Base-by-base conservation (phyloP, 179 eudicot genomes). In the Vitellaria paradoxa region DNA sequence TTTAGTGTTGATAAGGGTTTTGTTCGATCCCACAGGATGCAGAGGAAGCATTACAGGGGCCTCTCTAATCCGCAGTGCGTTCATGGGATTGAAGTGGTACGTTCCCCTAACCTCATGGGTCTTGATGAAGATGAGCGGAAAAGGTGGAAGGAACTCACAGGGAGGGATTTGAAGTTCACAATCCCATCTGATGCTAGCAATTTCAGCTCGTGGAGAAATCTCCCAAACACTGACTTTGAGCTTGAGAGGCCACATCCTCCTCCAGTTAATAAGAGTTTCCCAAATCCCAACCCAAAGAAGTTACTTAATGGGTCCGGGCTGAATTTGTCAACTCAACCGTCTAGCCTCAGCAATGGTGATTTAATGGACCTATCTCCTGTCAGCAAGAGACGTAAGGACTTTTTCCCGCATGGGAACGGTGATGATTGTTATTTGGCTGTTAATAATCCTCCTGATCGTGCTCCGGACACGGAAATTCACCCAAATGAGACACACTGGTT, bases 11-110 rank as follows among this genome's bases (percentile, higher is more conserved):
- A 81, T 20, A 81, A 72, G 75, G 85, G 85, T n/a, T 82, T 82
- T 61, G 82, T 82, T 26, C 73, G 85, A n/a, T 83, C 85, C 68
- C 83, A 83, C 42, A 76, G 82, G 71, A 83, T 80, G 86, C 86
- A 83, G 45, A 24, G 86, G 20, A 83, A 83, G 73, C 86, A 83
- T 8, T 83, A 83, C 46, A 68, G 86, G 68, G 86, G 86, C 30
- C 77, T 83, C 21, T 83, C 83, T n/a, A 82, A 82, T 65, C 85
- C 85, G 24, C 85, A 82, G 69, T 82, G 85, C 72, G 72, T 82
- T n/a, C 85, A 82, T 78, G 85, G 85, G 57, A 79, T 82, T 14
- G 79, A 82, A 24, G 56, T 78, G 24, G 82, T 82, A 7, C 45
- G 12, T 21, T 82, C 80, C 15, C 85, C 85, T n/a, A 79, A 65